Evolutionary conservation across 1,284 basidiomycete species (phyloP).

Genomic region (Pterulicium gracile): DNA sequence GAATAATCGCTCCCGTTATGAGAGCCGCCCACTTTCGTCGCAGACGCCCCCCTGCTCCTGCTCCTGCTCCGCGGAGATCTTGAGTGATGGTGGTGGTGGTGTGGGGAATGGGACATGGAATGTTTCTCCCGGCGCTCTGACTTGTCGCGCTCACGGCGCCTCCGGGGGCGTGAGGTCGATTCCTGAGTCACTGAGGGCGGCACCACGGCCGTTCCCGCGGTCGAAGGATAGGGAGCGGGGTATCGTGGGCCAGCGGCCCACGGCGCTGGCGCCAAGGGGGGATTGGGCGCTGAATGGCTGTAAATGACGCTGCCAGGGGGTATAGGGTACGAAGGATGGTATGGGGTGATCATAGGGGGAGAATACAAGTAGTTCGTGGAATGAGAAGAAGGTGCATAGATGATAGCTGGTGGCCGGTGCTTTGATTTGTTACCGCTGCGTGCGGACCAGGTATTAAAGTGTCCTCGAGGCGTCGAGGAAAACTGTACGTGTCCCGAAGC

Average conservation of each 20-base stretch:
- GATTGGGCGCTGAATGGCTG: slow-evolving; percentile 1
- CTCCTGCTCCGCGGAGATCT: neutral
- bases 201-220: neutral
- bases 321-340: neutral
- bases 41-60: neutral
- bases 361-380: neutral
- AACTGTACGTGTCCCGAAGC: neutral
- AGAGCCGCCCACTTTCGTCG: neutral
- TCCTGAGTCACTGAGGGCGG: too few relatives aligned
- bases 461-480: neutral
- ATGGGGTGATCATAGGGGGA: neutral
- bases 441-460: neutral
- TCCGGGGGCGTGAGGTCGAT: too few relatives aligned
- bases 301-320: neutral
- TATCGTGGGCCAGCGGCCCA: neutral
- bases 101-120: too few relatives aligned
- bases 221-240: neutral
- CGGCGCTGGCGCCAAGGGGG: neutral
- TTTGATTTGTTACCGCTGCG: neutral
- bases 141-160: too few relatives aligned
- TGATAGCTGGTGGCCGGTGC: neutral
- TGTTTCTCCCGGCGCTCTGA: too few relatives aligned
- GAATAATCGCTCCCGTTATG: too few relatives aligned
- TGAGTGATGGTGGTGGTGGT: too few relatives aligned
- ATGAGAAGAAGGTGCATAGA: neutral